Evolutionary conservation across 805 yeast genomes (phyloP), one percentile per base, ranked within the genome.

Genomic region (Kregervanrija fluxuum): DNA sequence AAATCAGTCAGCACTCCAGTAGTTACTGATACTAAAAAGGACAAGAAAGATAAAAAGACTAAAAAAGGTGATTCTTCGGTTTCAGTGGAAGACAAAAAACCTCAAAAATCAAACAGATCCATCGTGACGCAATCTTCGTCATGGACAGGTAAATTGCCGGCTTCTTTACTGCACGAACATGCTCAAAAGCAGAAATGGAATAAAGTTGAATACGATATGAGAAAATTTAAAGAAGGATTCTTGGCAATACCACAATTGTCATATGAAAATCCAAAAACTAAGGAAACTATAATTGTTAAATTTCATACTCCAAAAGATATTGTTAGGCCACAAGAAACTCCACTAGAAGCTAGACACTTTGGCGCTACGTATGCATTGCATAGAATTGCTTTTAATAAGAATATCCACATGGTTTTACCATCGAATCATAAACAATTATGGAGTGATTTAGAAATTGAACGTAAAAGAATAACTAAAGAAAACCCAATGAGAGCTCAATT

Each of bases 141-240:
- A 30, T 89, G 96, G 96, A 89, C 96, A 0, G 99, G 99, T 1
- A 91, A 91, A 55, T 69, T 91, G 12, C 98, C 99, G 0, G 88
- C 85, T 2, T 80, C 93, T 0, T 64, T 91, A 13, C 71, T 91
- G 4, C 87, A 87, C 56, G 99, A 91, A 57, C 82, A 80, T 51
- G 85, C 93, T 50, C 96, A 87, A 60, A 85, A 82, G 59, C 79
- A 76, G 47, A 87, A 88, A 63, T 91, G 99, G 99, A 83, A 81
- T 47, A 82, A 82, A 52, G 95, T 87, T 3, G 80, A 75, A 16
- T 86, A 87, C 53, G 90, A 85, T 40, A 81, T 83, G 85, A 73
- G 66, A 37, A 56, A 57, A 40, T 43, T 52, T 2, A 52, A 55
- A 11, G 62, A 55, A 35, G 95, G 95, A 0, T 74, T 81, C 60